Conservation (phyloP, 2,329 filamentous ascomycete genomes). For the Pseudogymnoascus sp. region DNA sequence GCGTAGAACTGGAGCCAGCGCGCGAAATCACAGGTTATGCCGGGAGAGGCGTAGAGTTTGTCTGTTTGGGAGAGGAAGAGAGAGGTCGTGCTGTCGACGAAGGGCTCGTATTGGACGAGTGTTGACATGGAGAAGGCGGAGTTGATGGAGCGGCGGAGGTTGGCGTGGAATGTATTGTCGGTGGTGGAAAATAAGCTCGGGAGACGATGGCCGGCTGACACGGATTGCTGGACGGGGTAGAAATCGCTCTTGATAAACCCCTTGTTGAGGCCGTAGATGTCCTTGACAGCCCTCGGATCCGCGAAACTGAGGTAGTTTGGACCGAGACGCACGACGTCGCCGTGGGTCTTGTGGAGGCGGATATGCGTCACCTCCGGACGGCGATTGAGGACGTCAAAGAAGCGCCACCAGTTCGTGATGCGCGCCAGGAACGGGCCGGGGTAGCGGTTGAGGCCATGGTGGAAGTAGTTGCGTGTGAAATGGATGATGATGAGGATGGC, state of each 20-base stretch:
- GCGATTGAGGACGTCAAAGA: constrained; percentile 58
- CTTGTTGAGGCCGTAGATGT: constrained; percentile 76
- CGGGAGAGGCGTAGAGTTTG: constrained; percentile 39
- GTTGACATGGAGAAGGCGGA: constrained; percentile 70
- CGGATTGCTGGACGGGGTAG: constrained; percentile 69
- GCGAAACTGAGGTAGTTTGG: constrained; percentile 69
- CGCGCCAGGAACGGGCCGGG: constrained; percentile 64
- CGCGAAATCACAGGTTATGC: constrained; percentile 51
- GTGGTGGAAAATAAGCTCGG: constrained; percentile 70
- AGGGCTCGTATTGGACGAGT: constrained; percentile 70
- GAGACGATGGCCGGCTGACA: constrained; percentile 58
- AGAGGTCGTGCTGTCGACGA: constrained; percentile 66
- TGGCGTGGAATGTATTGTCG: constrained; percentile 66
- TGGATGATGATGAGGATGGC: constrained; percentile 31
- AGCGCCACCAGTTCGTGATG: constrained; percentile 66
- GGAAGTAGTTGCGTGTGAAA: constrained; percentile 42
- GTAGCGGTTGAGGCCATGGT: constrained; percentile 58
- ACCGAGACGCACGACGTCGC: constrained; percentile 65
- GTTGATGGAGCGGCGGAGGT: constrained; percentile 68
- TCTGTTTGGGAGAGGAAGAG: constrained; percentile 60
- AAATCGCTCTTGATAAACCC: constrained; percentile 75
- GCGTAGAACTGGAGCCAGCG: constrained; percentile 74
- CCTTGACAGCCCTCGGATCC: constrained; percentile 63
- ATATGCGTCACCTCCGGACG: constrained; percentile 61
- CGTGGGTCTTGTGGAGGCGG: constrained; percentile 60